Base-by-base conservation (phyloP, 805 yeast species). In the Yamadazyma sp. region DNA sequence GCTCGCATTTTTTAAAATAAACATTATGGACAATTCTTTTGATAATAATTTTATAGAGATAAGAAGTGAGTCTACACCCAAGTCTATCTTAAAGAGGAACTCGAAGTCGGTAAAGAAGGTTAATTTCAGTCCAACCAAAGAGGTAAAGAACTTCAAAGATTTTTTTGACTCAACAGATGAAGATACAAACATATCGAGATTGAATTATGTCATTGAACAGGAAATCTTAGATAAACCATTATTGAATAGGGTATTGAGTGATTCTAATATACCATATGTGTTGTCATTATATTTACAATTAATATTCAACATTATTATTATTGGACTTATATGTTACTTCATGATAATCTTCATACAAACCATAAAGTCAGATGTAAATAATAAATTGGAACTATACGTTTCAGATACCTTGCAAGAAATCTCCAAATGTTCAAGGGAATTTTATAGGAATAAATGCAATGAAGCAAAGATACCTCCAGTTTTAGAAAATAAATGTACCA, bases 391-490 rank as follows among this genome's bases (percentile, higher is more conserved):
- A 31, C 70, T 75, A 20, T 76, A 81, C 45, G 72, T 82, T 0
- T 56, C 73, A 5, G 81, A 80, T 23, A 75, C 79, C 0, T 53
- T 77, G 10, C 76, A 75, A 36, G 84, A 81, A 47, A 84, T 86
- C 31, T 72, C 80, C 10, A 41, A 64, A 20, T 91, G 98, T 58
- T 65, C 82, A 5, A 65, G 80, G 23, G 81, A 85, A 38, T 91
- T 82, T 51, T 56, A 72, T 10, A 58, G 79, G 19, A 89, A 91
- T 57, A 75, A 80, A 45, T 91, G 98, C 54, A 69, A 75, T 2
- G 75, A 76, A 4, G 78, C 68, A 12, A 47, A 50, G 30, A 64
- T 91, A 10, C 89, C 80, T 0, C 96, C 95, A 0, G 88, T 86
- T 0, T 56, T 87, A 12, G 93, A 82, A 47, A 57, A 60, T 2